A percentile compares a stretch with the other conserved stretches of the same genome.
Evolutionary conservation across 345 rosid genomes (phyloP).

Genomic region (Camelina sativa): DNA sequence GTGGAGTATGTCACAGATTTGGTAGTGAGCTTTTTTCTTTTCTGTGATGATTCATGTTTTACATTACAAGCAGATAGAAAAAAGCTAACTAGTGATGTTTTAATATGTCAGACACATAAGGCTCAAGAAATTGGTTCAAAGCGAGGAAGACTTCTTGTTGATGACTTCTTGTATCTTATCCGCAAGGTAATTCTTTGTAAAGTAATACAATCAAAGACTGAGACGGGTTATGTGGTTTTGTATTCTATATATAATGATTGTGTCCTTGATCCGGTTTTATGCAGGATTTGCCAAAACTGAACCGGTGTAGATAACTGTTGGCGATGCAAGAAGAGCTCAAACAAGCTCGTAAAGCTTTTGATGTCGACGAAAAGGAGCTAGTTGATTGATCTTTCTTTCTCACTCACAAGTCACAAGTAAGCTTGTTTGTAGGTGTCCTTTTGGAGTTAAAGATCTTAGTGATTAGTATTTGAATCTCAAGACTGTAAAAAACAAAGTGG

Average conservation of each 20-base stretch:
- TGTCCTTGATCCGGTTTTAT: not conserved
- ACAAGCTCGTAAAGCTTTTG: conserved; percentile 97
- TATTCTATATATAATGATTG: not conserved
- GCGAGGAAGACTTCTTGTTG: conserved; percentile 81
- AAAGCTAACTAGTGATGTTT: conserved; percentile 6
- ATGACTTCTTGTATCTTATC: conserved; percentile 80
- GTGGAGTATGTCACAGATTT: conserved; percentile 89
- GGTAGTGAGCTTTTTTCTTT: conserved; percentile 49
- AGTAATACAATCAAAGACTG: not conserved
- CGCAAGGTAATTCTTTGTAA: conserved; percentile 63
- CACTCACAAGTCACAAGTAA: not conserved
- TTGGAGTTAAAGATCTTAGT: not conserved
- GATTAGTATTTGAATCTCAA: not conserved
- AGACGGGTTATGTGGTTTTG: not conserved
- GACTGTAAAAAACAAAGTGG: conserved; percentile 1
- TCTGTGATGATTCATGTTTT: not conserved
- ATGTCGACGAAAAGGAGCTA: conserved; percentile 43
- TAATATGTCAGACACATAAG: conserved; percentile 66
- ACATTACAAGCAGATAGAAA: not conserved
- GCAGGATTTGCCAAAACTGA: conserved; percentile 87
- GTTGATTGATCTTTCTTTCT: conserved; percentile 27
- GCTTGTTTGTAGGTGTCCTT: not conserved
- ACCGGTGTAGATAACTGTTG: conserved; percentile 82
- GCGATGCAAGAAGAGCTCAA: conserved; percentile 96
- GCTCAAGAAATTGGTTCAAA: conserved; percentile 88